phyloP scores from a whole-genome alignment of 2,329 filamentous ascomycete genomes.

The Esteya vermicola region DNA sequence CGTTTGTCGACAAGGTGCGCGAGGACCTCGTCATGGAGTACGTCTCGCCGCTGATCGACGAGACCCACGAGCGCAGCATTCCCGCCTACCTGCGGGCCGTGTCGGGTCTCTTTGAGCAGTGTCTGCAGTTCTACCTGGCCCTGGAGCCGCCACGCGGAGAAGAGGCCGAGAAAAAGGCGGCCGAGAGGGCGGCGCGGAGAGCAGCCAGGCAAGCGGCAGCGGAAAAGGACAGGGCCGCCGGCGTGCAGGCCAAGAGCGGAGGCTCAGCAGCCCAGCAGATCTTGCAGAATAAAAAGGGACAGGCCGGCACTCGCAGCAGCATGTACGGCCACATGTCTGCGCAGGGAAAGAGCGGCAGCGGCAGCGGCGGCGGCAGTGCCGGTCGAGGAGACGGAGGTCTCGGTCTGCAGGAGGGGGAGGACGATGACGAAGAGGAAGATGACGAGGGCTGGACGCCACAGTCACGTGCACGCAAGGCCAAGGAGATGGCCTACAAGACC shows the following conservation, averaged over 20 bases:
- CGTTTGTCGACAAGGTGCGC: slow-evolving; percentile 67
- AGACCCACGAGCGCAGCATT: slow-evolving; percentile 63
- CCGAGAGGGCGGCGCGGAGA: neutral
- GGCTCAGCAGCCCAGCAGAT: too few species aligned
- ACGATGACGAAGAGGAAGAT: neutral
- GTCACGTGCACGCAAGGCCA: slow-evolving; percentile 31
- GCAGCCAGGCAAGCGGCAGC: neutral
- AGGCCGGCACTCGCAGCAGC: neutral
- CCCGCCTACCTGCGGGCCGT: slow-evolving; percentile 74
- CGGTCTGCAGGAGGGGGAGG: neutral
- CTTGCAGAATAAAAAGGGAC: too few species aligned
- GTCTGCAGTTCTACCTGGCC: slow-evolving; percentile 59
- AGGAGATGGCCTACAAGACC: slow-evolving; percentile 52
- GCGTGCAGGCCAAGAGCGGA: too few species aligned
- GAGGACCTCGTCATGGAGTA: slow-evolving; percentile 82
- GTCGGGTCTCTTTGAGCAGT: slow-evolving; percentile 78
- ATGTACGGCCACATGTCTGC: too few species aligned
- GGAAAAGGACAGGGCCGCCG: too few species aligned
- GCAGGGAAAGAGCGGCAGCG: neutral
- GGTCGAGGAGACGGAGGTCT: neutral
- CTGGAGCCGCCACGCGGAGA: slow-evolving; percentile 51
- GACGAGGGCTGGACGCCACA: slow-evolving; percentile 5
- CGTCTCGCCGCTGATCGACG: slow-evolving; percentile 71
- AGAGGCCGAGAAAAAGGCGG: neutral
- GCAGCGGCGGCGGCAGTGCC: neutral